Conservation (phyloP, 1,284 basidiomycete species). For the Lentinula novae-zelandiae region DNA sequence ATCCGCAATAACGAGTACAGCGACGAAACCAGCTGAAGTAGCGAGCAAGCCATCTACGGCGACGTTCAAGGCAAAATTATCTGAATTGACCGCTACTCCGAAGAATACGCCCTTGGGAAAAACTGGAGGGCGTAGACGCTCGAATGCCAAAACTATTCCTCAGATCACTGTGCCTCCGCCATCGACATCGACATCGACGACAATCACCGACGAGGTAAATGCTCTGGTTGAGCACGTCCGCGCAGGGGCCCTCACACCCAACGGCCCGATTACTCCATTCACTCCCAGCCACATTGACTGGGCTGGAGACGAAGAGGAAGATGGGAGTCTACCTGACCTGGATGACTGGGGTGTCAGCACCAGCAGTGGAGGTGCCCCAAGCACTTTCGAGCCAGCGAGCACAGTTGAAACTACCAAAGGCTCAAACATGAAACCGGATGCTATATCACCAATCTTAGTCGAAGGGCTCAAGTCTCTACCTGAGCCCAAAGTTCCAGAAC, state of each 20-base stretch:
- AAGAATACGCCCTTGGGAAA: background rate
- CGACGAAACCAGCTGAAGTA: background rate
- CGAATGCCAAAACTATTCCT: slow-evolving; percentile 4
- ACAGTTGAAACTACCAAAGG: slow-evolving; percentile 7
- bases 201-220: slow-evolving; percentile 44
- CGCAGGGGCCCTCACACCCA: slow-evolving; percentile 61
- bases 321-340: slow-evolving; percentile 75
- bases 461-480: slow-evolving; percentile 65
- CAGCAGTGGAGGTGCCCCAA: slow-evolving; percentile 17
- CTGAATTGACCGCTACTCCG: background rate
- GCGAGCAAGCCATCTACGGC: background rate
- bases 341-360: slow-evolving; percentile 76
- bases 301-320: slow-evolving; percentile 82
- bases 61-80: background rate
- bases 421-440: slow-evolving; percentile 27
- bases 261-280: slow-evolving; percentile 66
- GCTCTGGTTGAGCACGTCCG: slow-evolving; percentile 68
- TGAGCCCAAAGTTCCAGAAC: slow-evolving; percentile 30
- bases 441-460: slow-evolving; percentile 67
- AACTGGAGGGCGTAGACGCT: background rate
- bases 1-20: background rate
- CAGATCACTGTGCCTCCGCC: slow-evolving; percentile 4
- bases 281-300: slow-evolving; percentile 75
- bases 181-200: slow-evolving; percentile 11
- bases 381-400: slow-evolving; percentile 6